These are phyloP conservation scores for Ogataea nakhonphanomensis DNA, from an alignment of 805 yeast genomes.

Conservation along the genomic window DNA sequence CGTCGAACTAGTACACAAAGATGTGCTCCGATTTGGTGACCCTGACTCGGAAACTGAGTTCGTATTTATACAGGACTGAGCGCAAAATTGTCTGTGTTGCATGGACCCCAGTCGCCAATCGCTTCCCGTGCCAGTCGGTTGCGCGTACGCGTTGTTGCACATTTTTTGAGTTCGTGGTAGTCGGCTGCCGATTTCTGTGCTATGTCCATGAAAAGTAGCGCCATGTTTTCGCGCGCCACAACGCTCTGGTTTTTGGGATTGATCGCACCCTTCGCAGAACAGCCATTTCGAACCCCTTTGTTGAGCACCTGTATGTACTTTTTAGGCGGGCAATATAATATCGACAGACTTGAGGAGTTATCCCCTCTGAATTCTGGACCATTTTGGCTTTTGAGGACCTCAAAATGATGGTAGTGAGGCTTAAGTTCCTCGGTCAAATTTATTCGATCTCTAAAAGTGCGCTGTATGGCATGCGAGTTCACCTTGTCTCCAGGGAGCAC, in stretches of 20 bases:
- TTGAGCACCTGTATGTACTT: conserved; percentile 39
- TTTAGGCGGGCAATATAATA: conserved; percentile 26
- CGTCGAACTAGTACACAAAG: conserved; percentile 26
- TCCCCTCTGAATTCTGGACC: conserved; percentile 7
- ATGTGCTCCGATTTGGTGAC: conserved; percentile 28
- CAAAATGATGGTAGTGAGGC: conserved; percentile 5
- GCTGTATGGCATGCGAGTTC: conserved; percentile 29
- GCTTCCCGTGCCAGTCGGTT: conserved; percentile 4
- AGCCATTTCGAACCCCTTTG: conserved; percentile 63
- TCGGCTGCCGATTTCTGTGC: neutral
- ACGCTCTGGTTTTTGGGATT: conserved; percentile 1
- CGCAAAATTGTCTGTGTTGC: conserved; percentile 2
- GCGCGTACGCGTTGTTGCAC: neutral
- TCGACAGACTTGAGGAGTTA: conserved; percentile 20
- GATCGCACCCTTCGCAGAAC: conserved; percentile 11
- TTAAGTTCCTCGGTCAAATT: neutral
- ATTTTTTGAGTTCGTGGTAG: conserved; percentile 1
- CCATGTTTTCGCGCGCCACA: conserved; percentile 3
- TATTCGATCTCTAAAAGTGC: conserved; percentile 40
- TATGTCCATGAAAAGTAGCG: neutral
- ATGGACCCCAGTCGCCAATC: conserved; percentile 5
- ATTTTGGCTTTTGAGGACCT: conserved; percentile 5
- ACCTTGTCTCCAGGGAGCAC: conserved; percentile 41
- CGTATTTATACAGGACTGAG: conserved; percentile 18
- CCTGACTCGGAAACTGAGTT: conserved; percentile 23